Evolutionary conservation across 1,284 basidiomycete genomes (phyloP).

Genomic region (Athelia psychrophila): DNA sequence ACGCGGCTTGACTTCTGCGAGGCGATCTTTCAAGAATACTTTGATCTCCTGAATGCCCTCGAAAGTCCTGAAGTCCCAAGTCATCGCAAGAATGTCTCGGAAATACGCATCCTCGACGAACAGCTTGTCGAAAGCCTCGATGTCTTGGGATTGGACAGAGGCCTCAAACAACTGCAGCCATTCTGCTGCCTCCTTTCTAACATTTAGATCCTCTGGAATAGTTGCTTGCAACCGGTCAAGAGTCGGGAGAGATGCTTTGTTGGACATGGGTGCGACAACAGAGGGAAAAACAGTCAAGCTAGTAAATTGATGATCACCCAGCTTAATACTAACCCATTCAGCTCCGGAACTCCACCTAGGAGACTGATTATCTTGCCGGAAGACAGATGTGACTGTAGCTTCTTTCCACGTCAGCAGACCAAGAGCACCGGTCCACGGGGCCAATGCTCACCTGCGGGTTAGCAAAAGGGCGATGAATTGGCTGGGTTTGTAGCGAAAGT

Average conservation of each 20-base stretch:
- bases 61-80: conserved; percentile 68
- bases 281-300: too few relatives aligned
- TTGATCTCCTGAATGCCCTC: conserved; percentile 38
- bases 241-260: conserved; percentile 35
- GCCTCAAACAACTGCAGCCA: conserved; percentile 47
- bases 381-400: too few relatives aligned
- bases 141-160: conserved; percentile 31
- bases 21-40: conserved; percentile 44
- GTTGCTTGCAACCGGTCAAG: conserved; percentile 39
- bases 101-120: conserved; percentile 48
- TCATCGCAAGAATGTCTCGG: conserved; percentile 61
- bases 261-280: background rate
- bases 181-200: conserved; percentile 30
- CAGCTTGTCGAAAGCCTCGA: conserved; percentile 32
- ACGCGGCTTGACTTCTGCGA: conserved; percentile 32
- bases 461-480: background rate
- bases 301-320: too few relatives aligned
- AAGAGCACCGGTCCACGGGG: too few relatives aligned
- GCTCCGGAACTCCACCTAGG: too few relatives aligned
- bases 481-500: background rate
- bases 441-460: background rate
- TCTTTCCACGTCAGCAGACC: too few relatives aligned
- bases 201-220: conserved; percentile 33
- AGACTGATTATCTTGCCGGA: too few relatives aligned
- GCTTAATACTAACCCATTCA: too few relatives aligned